Evolutionary conservation across 2,329 filamentous ascomycete genomes (phyloP).

Genomic region (Sporothrix brunneoviolacea): DNA sequence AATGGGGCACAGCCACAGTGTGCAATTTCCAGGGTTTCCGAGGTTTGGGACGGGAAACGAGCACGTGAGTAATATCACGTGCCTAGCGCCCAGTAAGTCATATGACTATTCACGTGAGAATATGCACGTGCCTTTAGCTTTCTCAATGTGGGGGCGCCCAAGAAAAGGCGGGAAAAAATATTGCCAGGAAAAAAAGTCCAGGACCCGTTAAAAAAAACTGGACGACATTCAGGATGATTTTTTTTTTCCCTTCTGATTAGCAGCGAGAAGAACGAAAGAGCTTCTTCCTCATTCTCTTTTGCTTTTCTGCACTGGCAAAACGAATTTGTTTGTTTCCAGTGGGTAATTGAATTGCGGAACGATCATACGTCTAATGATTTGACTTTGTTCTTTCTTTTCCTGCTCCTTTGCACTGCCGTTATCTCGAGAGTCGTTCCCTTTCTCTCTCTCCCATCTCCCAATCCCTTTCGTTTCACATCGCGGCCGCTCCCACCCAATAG

Average conservation of each 20-base stretch:
- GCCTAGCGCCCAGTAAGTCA: background rate
- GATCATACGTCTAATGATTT: background rate
- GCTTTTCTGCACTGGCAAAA: background rate
- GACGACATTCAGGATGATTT: background rate
- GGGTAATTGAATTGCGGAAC: background rate
- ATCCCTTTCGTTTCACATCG: background rate
- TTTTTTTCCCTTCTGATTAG: conserved; percentile 1
- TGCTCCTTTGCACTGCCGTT: background rate
- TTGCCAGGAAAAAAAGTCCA: conserved; percentile 15
- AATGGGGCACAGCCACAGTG: background rate
- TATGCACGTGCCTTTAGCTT: background rate
- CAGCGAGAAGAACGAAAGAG: background rate
- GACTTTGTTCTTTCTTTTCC: background rate
- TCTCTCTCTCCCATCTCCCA: background rate
- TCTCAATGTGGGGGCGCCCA: background rate
- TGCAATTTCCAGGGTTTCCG: conserved; percentile 6
- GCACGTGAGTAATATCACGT: background rate
- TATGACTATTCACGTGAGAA: background rate
- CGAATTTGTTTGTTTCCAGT: background rate
- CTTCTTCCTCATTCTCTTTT: background rate
- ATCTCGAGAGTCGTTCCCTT: background rate
- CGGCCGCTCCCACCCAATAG: background rate
- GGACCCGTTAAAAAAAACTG: conserved; percentile 6
- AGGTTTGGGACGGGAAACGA: background rate
- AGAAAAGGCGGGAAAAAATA: conserved; percentile 14